These are phyloP conservation scores for Inonotus hispidus DNA, from an alignment of 1,284 basidiomycete genomes.

Conservation along the genomic window DNA sequence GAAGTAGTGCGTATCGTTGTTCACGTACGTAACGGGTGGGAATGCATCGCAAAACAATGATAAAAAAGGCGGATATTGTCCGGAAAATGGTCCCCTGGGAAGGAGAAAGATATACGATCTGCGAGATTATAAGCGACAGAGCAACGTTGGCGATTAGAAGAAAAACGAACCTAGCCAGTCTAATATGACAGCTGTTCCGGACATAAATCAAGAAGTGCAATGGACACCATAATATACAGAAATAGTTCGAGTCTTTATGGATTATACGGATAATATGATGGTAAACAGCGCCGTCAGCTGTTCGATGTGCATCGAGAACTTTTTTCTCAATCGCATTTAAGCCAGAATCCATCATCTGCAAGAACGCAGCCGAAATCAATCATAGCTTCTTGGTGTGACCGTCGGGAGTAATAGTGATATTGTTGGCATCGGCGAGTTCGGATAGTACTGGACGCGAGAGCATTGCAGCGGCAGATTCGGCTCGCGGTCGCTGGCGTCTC, in stretches of 20 bases:
- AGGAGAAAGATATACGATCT: not conserved
- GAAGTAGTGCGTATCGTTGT: not conserved
- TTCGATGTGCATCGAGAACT: not conserved
- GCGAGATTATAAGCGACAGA: not conserved
- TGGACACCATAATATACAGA: not conserved
- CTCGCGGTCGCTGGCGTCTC: not conserved
- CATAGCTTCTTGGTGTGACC: not conserved
- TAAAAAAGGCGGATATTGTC: no score
- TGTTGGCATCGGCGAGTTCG: not conserved
- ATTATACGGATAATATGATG: not conserved
- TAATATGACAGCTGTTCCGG: not conserved
- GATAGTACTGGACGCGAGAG: not conserved
- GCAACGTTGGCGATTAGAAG: not conserved
- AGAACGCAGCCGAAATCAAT: not conserved
- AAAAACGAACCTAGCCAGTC: not conserved
- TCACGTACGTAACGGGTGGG: not conserved
- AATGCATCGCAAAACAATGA: no score
- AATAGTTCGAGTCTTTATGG: not conserved
- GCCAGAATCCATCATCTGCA: no score
- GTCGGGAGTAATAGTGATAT: not conserved
- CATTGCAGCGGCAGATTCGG: not conserved
- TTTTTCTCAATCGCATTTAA: not conserved
- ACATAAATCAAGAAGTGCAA: not conserved
- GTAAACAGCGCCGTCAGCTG: not conserved
- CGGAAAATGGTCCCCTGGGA: not conserved